Percentiles rank a stretch among this genome's conserved stretches.
Evolutionary conservation across 805 yeast genomes (phyloP).

Genomic region (Tanozyma kutaoensis): DNA sequence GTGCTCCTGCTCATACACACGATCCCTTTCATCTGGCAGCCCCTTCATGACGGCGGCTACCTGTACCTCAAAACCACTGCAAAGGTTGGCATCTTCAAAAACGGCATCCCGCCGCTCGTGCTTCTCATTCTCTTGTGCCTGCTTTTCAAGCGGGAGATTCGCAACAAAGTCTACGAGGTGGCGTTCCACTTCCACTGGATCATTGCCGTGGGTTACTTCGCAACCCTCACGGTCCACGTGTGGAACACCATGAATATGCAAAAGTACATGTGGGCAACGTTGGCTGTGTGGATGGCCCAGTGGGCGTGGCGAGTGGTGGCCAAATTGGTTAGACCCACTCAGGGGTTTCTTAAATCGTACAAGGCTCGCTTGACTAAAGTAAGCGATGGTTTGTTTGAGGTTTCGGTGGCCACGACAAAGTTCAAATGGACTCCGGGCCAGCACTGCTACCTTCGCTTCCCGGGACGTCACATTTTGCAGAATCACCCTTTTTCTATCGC

Average conservation of each 20-base stretch:
- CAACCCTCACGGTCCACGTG: constrained; percentile 32
- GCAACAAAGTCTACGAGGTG: constrained; percentile 30
- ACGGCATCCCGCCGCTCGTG: constrained; percentile 37
- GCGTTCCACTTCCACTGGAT: constrained; percentile 44
- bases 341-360: constrained; percentile 24
- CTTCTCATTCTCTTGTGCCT: constrained; percentile 30
- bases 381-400: constrained; percentile 13
- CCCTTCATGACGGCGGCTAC: constrained; percentile 35
- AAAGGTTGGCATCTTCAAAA: constrained; percentile 6
- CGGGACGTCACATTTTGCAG: constrained; percentile 30
- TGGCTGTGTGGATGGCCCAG: constrained; percentile 39
- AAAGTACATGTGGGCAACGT: constrained; percentile 34
- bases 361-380: constrained; percentile 16
- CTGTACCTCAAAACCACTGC: constrained; percentile 6
- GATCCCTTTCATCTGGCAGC: constrained; percentile 35
- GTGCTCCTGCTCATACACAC: constrained; percentile 35
- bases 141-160: constrained; percentile 24
- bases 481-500: constrained; percentile 46
- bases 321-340: constrained; percentile 26
- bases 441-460: constrained; percentile 36
- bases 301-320: constrained; percentile 25
- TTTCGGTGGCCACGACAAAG: constrained; percentile 19
- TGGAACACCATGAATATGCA: constrained; percentile 18
- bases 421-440: constrained; percentile 42
- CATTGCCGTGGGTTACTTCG: constrained; percentile 33